Evolutionary conservation across 768 basidiomycete genomes (phyloP), one percentile per base, ranked within the genome.

Genomic region (Suillus subaureus): DNA sequence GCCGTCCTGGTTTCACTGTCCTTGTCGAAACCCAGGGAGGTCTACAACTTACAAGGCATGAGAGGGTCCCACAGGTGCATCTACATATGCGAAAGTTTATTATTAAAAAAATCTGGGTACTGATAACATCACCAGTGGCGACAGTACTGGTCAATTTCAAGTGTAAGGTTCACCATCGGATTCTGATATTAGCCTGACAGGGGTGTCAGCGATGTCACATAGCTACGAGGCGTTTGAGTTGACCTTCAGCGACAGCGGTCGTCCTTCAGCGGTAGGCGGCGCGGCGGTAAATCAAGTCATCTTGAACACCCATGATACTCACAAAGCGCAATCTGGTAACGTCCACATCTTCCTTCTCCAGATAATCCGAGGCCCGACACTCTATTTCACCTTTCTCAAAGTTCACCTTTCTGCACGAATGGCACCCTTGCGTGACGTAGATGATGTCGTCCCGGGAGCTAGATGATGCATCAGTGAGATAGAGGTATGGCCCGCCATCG

Each of bases 31-130:
- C 26, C 15, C 51, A 52, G 26, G 28, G 26, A 2, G 2, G 26
- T 28, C 26, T 9, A 52, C 26, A 52, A 28, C 51, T 28, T 28
- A 52, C 13, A 51, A 28, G 26, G 49, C 15, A 51, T 3, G n/a
- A 28, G 51, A 28, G 15, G 51, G 15, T 16, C 28, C 15, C 49
- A 26, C 49, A 26, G 49, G 15, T 15, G 15, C 23, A n/a, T 45
- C 15, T 15, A 51, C 26, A 7, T 3, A 51, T 28, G 49, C 28
- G 49, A 51, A 51, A 51, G 6, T 51, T 71, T n/a, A 68, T 43
- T 33, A 31, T 39, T 39, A 37, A 31, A 55, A 57, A 51, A 51
- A 26, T n/a, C 23, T 51, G 15, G 23, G 13, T 51, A 26, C 49
- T 51, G 26, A 51, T 51, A 26, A 23, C 23, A 26, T 13, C 5